A percentile compares a stretch with the other conserved stretches of the same genome.
These are phyloP conservation scores for Leptographium galeiforme DNA, from an alignment of 2,329 filamentous ascomycete genomes.

Conservation along the genomic window DNA sequence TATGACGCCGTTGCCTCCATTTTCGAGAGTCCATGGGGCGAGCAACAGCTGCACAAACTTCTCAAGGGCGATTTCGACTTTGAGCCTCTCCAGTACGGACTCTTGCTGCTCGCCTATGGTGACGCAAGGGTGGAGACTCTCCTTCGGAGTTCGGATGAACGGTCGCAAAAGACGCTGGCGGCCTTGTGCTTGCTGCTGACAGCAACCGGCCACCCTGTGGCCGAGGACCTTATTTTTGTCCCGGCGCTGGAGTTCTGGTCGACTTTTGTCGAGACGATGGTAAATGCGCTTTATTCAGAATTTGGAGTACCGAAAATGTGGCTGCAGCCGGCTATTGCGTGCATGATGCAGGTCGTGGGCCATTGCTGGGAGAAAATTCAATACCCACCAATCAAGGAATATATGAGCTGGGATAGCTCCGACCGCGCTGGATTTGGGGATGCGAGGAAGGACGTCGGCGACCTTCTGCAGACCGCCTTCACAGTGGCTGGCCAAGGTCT, in stretches of 20 bases:
- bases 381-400: slow-evolving; percentile 45
- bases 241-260: slow-evolving; percentile 72
- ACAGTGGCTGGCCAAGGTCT: slow-evolving; percentile 43
- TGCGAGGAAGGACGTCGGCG: slow-evolving; percentile 65
- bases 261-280: slow-evolving; percentile 57
- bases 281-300: slow-evolving; percentile 40
- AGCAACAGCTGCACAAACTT: slow-evolving; percentile 39
- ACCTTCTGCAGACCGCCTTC: slow-evolving; percentile 62
- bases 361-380: slow-evolving; percentile 56
- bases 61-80: slow-evolving; percentile 48
- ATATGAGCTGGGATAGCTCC: slow-evolving; percentile 55
- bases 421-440: slow-evolving; percentile 55
- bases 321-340: slow-evolving; percentile 42
- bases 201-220: slow-evolving; percentile 51
- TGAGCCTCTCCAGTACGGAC: slow-evolving; percentile 50
- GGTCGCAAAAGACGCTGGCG: slow-evolving; percentile 38
- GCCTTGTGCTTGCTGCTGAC: slow-evolving; percentile 53
- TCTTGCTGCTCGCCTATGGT: slow-evolving; percentile 55
- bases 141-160: slow-evolving; percentile 36
- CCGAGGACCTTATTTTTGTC: slow-evolving; percentile 63
- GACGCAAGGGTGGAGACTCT: slow-evolving; percentile 50
- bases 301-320: slow-evolving; percentile 29
- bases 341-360: slow-evolving; percentile 51
- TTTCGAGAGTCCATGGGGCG: slow-evolving; percentile 47
- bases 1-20: slow-evolving; percentile 43